phyloP scores from a whole-genome alignment of 495 filamentous ascomycete species.

The Halenospora varia region DNA sequence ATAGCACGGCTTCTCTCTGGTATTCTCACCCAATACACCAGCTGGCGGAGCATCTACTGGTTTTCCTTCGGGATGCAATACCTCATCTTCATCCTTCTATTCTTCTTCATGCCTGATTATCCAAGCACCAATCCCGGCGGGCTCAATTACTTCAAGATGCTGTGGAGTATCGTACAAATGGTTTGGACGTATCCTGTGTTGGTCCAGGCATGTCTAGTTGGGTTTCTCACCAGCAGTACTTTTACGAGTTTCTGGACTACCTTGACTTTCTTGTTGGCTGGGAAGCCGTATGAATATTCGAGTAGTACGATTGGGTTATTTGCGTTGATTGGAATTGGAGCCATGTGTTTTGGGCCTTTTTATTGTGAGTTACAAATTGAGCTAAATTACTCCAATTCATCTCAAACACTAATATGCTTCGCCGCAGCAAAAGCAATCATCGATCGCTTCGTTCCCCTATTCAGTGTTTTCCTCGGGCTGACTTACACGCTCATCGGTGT shows the following conservation, averaged over 20 bases:
- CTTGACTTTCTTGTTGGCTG: conserved; percentile 71
- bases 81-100: conserved; percentile 61
- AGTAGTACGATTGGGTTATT: conserved; percentile 72
- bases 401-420: neutral
- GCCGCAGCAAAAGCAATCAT: conserved; percentile 61
- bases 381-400: neutral
- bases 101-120: conserved; percentile 77
- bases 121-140: conserved; percentile 64
- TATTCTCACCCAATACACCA: conserved; percentile 63
- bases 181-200: conserved; percentile 61
- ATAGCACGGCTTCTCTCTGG: conserved; percentile 75
- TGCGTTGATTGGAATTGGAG: conserved; percentile 68
- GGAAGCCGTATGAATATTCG: conserved; percentile 61
- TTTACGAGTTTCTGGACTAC: conserved; percentile 83
- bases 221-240: conserved; percentile 48
- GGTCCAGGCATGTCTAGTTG: conserved; percentile 57
- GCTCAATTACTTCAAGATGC: conserved; percentile 61
- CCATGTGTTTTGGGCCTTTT: conserved; percentile 61
- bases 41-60: conserved; percentile 81
- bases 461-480: conserved; percentile 62
- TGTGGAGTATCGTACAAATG: conserved; percentile 59
- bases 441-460: conserved; percentile 61
- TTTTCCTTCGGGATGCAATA: conserved; percentile 70
- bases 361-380: conserved; percentile 45
- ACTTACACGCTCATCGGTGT: conserved; percentile 56